Evolutionary conservation across 2,329 filamentous ascomycete genomes (phyloP).

Genomic region (Aspergillus pseudonomiae): DNA sequence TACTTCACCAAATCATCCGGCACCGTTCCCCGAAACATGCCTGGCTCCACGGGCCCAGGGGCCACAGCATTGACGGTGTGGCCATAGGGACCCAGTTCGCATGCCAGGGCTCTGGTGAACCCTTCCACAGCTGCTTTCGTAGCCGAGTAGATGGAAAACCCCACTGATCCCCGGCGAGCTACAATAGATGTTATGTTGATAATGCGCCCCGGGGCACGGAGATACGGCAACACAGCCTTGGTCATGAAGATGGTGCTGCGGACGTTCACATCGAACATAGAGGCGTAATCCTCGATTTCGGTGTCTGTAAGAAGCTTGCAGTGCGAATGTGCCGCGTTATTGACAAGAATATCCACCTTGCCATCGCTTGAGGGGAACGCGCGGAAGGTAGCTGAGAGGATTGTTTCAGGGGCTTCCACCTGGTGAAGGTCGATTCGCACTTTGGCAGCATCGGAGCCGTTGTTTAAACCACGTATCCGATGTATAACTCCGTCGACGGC

Average conservation of each 20-base stretch:
- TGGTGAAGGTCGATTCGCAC: background rate
- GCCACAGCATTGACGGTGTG: constrained; percentile 12
- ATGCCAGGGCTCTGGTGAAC: constrained; percentile 10
- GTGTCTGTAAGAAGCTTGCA: background rate
- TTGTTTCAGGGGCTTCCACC: background rate
- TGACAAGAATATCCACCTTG: constrained; percentile 13
- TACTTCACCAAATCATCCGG: background rate
- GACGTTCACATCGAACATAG: constrained; percentile 15
- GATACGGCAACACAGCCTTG: constrained; percentile 7
- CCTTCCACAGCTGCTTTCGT: constrained; percentile 12
- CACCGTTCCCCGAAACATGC: background rate
- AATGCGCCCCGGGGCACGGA: constrained; percentile 10
- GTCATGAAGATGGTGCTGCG: constrained; percentile 9
- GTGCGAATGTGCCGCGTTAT: constrained; percentile 7
- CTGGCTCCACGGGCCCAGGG: constrained; percentile 6
- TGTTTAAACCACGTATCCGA: background rate
- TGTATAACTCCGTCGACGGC: background rate
- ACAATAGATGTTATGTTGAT: constrained; percentile 10
- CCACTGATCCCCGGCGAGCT: background rate
- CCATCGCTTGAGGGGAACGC: background rate
- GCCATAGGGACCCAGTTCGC: constrained; percentile 5
- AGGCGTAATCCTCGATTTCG: background rate
- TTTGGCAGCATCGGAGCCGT: background rate
- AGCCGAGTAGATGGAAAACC: background rate
- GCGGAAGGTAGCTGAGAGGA: constrained; percentile 3